These are phyloP conservation scores for Saccharomycopsis lassenensis DNA, from an alignment of 805 yeast species.

Conservation along the genomic window DNA sequence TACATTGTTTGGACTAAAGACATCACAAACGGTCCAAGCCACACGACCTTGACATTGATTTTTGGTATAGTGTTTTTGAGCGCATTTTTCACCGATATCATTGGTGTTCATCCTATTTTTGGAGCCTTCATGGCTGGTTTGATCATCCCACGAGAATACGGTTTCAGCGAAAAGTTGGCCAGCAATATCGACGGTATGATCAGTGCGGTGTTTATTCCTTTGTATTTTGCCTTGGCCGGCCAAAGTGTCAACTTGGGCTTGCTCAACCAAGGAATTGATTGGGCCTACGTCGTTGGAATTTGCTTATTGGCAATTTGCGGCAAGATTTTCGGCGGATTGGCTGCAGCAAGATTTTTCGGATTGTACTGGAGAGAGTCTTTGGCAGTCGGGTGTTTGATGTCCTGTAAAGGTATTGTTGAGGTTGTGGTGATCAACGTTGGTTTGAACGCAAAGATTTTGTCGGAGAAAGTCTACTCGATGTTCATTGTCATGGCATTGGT, in stretches of 20 bases:
- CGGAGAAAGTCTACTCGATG: slow-evolving; percentile 61
- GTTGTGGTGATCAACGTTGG: slow-evolving; percentile 72
- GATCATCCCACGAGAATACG: slow-evolving; percentile 66
- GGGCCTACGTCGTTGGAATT: slow-evolving; percentile 69
- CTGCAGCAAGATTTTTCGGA: slow-evolving; percentile 52
- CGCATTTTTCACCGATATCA: slow-evolving; percentile 70
- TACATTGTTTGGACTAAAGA: slow-evolving; percentile 33
- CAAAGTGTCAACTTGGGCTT: slow-evolving; percentile 57
- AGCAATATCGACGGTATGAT: slow-evolving; percentile 73
- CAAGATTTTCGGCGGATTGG: slow-evolving; percentile 55
- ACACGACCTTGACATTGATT: slow-evolving; percentile 51
- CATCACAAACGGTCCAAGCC: slow-evolving; percentile 42
- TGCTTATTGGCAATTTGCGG: slow-evolving; percentile 58
- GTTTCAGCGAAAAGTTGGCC: slow-evolving; percentile 56
- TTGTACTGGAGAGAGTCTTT: slow-evolving; percentile 63
- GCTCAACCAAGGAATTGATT: slow-evolving; percentile 53
- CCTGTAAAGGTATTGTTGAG: slow-evolving; percentile 83
- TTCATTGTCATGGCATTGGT: slow-evolving; percentile 74
- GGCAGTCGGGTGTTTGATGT: slow-evolving; percentile 73
- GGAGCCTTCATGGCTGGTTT: slow-evolving; percentile 76
- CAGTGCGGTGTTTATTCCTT: slow-evolving; percentile 58
- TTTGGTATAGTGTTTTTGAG: slow-evolving; percentile 51
- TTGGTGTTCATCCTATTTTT: slow-evolving; percentile 79
- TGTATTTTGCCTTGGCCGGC: slow-evolving; percentile 75
- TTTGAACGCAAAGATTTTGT: slow-evolving; percentile 56